Base-by-base conservation (phyloP, 305 asterid genomes). In the Fraxinus floribunda region DNA sequence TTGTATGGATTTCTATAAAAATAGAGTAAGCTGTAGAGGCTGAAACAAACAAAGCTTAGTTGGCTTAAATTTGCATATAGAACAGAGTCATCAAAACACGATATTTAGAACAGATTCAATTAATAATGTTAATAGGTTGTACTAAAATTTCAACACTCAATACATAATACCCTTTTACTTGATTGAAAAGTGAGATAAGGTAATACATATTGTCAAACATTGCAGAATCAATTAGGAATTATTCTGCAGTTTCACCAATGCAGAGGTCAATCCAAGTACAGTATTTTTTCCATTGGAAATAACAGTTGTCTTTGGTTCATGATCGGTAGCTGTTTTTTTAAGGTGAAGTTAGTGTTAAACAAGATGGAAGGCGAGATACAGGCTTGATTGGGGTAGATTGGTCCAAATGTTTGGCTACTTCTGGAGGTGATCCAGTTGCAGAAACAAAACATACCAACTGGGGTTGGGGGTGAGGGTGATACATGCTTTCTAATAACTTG, bases 221-320 rank as follows among this genome's bases (percentile, higher is more conserved):
- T 3, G 57, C 55, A 44, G 55, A 44, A 44, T 44, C 55, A 0
- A 18, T 20, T 24, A 64, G 73, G 73, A 64, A 22, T 22, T 8
- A 24, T 24, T 64, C 73, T 2, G 34, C 32, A 64, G 73, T 64
- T 64, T 8, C 16, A 64, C 11, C 32, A 3, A 66, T 66, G 35
- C 16, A 10, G 73, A 66, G 73, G 5, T 66, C 73, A 29, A 66
- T 10, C 38, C 74, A 29, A 66, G 36, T 8, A 57, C 29, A 18
- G 11, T 18, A 18, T 8, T 18, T n/a, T 30, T 30, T 30, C 34
- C 34, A 30, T 30, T 30, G 34, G 34, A 68, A 57, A 78, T 15
- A 30, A 77, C 29, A 0, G 86, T 76, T 68, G 83, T 75, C 64
- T 38, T 79, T 1, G 87, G 84, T 78, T 86, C 86, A 15, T 78